These are phyloP conservation scores for Intubia oerlemansii DNA, from an alignment of 2,329 filamentous ascomycete species.

Conservation along the genomic window DNA sequence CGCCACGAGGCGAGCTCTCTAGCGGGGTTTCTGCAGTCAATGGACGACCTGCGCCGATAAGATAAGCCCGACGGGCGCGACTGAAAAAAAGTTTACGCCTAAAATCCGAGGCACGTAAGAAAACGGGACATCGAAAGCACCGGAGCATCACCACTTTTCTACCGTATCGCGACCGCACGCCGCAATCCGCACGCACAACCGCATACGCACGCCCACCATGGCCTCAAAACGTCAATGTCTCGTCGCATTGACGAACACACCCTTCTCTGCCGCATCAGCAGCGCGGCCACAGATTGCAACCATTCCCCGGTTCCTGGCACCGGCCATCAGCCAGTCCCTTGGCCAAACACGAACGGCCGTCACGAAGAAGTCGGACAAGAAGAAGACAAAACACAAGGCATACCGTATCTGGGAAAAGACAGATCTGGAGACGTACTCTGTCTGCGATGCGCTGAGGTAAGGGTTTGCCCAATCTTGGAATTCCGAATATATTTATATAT, in stretches of 20 bases:
- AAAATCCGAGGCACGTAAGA: too few species aligned
- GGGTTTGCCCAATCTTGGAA: slow-evolving; percentile 18
- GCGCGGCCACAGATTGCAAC: slow-evolving; percentile 18
- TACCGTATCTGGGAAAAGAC: slow-evolving; percentile 45
- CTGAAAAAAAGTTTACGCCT: too few species aligned
- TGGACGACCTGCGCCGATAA: too few species aligned
- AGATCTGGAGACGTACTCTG: slow-evolving; percentile 49
- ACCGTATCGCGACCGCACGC: too few species aligned
- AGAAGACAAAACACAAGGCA: slow-evolving; percentile 40
- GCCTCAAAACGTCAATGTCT: slow-evolving; percentile 29
- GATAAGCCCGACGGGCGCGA: too few species aligned
- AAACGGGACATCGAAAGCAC: too few species aligned
- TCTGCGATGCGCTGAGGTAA: slow-evolving; percentile 83
- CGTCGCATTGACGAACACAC: slow-evolving; percentile 15
- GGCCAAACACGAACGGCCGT: slow-evolving; percentile 23
- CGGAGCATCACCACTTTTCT: too few species aligned
- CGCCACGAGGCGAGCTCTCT: too few species aligned
- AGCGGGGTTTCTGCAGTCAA: too few species aligned
- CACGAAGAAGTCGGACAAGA: slow-evolving; percentile 32
- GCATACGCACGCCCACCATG: slow-evolving; percentile 18
- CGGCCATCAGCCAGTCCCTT: slow-evolving; percentile 19
- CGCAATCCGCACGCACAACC: too few species aligned
- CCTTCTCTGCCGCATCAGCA: slow-evolving; percentile 9
- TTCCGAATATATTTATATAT: not conserved
- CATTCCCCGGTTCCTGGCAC: slow-evolving; percentile 28